Evolutionary conservation across 2,329 filamentous ascomycete genomes (phyloP).

Genomic region (Ceratocystis papillata): DNA sequence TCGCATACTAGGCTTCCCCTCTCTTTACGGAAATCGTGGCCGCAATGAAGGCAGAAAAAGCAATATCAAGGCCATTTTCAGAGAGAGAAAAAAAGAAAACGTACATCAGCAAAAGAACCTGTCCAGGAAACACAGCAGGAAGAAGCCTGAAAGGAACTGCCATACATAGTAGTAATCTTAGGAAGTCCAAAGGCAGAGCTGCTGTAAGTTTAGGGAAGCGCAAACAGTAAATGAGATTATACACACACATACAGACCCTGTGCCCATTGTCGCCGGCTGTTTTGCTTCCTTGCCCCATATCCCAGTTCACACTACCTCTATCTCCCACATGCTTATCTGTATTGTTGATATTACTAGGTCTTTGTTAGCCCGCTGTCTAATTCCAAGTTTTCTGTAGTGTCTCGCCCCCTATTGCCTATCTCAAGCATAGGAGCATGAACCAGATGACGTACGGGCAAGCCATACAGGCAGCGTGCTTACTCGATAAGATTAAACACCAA

Average conservation of each 20-base stretch:
- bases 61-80: constrained; percentile 1
- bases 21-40: neutral
- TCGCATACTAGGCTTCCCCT: neutral
- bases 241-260: neutral
- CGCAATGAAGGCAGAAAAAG: neutral
- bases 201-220: no score
- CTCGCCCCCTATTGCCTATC: neutral
- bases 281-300: neutral
- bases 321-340: neutral
- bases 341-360: neutral
- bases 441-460: neutral
- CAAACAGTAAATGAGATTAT: no score
- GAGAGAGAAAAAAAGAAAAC: neutral
- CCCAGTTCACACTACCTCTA: neutral
- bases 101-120: neutral
- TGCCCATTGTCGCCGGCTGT: neutral
- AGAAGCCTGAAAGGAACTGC: neutral
- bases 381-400: neutral
- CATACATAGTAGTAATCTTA: no score
- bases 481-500: neutral
- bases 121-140: neutral
- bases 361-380: neutral
- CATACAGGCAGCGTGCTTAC: neutral
- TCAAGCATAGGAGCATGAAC: neutral
- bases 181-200: no score